Conservation (phyloP, 371 early-diverging fungal genomes). For the Agmasoma carcini region DNA sequence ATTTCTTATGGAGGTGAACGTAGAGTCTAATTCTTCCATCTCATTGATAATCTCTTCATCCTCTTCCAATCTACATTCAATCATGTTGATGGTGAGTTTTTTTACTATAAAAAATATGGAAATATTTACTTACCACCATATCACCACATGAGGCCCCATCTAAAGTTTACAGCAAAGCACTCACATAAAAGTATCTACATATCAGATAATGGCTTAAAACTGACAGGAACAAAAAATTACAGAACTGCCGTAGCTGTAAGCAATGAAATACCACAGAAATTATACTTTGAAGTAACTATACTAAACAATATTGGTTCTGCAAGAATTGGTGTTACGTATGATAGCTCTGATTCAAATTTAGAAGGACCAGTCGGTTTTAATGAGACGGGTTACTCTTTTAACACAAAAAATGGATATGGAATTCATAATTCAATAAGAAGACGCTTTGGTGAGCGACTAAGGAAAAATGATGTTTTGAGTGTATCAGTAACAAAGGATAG, state of each 20-base stretch:
- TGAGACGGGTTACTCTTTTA: constrained; percentile 15
- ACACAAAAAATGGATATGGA: constrained; percentile 23
- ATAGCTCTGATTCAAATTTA: constrained; percentile 4
- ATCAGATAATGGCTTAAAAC: background rate
- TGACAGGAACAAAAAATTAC: background rate
- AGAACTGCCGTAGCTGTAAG: background rate
- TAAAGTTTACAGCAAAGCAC: background rate
- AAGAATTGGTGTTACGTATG: constrained; percentile 25
- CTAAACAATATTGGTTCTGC: background rate
- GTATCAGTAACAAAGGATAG: constrained; percentile 1
- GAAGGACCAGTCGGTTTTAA: constrained; percentile 29
- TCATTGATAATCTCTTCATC: constrained; percentile 38
- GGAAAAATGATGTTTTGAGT: constrained; percentile 3
- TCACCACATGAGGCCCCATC: background rate
- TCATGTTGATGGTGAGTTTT: constrained; percentile 7
- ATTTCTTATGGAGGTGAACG: constrained; percentile 36
- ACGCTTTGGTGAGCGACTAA: background rate
- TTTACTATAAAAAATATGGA: background rate
- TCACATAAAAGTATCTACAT: background rate
- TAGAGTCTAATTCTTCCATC: constrained; percentile 43
- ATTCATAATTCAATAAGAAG: constrained; percentile 19
- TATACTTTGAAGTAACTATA: constrained; percentile 1
- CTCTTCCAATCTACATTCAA: too few species aligned
- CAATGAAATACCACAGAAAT: too few species aligned
- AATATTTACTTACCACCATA: background rate